A percentile compares a stretch with the other conserved stretches of the same genome.
These are phyloP conservation scores for Melaleuca alternifolia DNA, from an alignment of 345 rosid genomes.

Conservation along the genomic window DNA sequence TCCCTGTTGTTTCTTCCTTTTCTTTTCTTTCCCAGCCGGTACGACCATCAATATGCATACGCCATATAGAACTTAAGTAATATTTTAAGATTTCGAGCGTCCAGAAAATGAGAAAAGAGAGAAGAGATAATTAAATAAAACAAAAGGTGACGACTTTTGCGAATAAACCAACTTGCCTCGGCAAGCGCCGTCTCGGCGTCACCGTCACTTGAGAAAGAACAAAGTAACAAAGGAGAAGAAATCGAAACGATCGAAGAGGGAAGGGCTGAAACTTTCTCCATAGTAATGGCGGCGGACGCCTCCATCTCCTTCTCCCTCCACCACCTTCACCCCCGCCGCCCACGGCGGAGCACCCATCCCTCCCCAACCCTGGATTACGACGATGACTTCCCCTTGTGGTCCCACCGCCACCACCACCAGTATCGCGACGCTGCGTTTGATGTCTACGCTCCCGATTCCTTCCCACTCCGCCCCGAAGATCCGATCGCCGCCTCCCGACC, in stretches of 20 bases:
- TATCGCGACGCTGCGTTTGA: background rate
- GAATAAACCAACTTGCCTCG: background rate
- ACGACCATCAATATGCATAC: background rate
- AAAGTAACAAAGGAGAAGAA: background rate
- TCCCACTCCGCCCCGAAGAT: constrained; percentile 12
- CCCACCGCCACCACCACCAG: constrained; percentile 1
- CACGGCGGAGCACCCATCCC: background rate
- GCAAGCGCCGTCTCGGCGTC: background rate
- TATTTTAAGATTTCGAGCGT: background rate
- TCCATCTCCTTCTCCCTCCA: constrained; percentile 22
- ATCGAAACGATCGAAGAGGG: background rate
- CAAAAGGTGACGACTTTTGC: background rate
- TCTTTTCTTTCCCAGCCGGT: background rate
- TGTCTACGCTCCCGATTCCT: constrained; percentile 1
- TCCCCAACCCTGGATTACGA: constrained; percentile 7
- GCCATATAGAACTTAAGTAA: background rate
- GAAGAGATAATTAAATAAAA: background rate
- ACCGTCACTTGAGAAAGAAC: background rate
- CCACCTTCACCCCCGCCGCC: constrained; percentile 3
- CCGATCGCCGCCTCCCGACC: constrained; percentile 6
- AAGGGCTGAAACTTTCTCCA: background rate
- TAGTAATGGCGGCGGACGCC: constrained; percentile 16
- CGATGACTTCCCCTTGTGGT: constrained; percentile 28
- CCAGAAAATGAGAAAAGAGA: background rate
- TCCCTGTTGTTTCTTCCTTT: background rate